Evolutionary conservation across 164 flowering plant species (phyloP).

Genomic region (Magnolia officinalis): DNA sequence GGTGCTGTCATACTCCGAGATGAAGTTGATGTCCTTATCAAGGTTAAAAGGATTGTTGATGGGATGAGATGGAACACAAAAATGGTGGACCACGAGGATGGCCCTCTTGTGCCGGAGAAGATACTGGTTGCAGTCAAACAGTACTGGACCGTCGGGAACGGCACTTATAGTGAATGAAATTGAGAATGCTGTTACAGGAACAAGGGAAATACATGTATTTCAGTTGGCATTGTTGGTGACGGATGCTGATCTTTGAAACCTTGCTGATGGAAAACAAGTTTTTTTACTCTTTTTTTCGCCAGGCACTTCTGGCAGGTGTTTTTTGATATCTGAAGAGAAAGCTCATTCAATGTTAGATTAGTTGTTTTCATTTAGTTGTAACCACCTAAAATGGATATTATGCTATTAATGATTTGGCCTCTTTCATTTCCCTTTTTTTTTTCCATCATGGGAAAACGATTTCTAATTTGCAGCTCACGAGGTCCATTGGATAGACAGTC

Average conservation of each 20-base stretch:
- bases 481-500: neutral
- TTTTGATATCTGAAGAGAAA: neutral
- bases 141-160: conserved; percentile 56
- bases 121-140: conserved; percentile 75
- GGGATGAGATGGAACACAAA: conserved; percentile 84
- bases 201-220: neutral
- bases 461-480: neutral
- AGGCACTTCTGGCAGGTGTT: neutral
- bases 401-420: too few relatives aligned
- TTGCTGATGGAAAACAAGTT: too few relatives aligned
- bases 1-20: conserved; percentile 90
- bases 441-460: neutral
- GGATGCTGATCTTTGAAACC: neutral
- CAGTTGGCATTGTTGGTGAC: neutral
- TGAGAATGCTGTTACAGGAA: neutral
- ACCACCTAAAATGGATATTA: neutral
- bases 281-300: neutral
- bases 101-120: conserved; percentile 80
- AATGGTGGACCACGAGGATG: conserved; percentile 90
- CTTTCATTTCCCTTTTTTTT: neutral
- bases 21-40: conserved; percentile 63
- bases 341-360: neutral
- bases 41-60: conserved; percentile 55
- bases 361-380: neutral
- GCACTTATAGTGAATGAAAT: conserved; percentile 45